Evolutionary conservation across 306 rosid species (phyloP).

Genomic region (Vachellia collinsii): DNA sequence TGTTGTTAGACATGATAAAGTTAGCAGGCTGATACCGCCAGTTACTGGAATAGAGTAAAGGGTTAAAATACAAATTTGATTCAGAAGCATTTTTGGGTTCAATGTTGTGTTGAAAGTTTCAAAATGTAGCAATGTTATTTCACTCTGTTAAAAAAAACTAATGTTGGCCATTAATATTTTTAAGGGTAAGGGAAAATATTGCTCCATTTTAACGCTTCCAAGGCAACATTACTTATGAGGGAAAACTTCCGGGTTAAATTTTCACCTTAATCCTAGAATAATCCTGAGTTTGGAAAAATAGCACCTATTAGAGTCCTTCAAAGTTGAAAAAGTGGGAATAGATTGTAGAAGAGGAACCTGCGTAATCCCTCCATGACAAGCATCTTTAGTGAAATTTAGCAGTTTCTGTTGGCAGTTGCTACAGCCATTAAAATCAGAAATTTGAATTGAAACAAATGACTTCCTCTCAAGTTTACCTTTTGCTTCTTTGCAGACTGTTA

Average conservation of each 20-base stretch:
- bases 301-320: conserved; percentile 5
- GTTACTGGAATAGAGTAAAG: conserved; percentile 22
- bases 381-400: conserved; percentile 22
- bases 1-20: conserved; percentile 15
- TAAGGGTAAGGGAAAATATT: too few relatives aligned
- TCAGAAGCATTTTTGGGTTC: too few relatives aligned
- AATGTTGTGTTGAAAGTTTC: too few relatives aligned
- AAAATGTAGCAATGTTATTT: too few relatives aligned
- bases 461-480: conserved; percentile 2
- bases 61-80: too few relatives aligned
- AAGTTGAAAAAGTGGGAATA: neutral
- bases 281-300: conserved; percentile 5
- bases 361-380: conserved; percentile 5
- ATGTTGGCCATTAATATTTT: too few relatives aligned
- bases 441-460: conserved; percentile 4
- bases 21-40: neutral
- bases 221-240: too few relatives aligned
- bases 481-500: conserved; percentile 7
- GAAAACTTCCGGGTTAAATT: too few relatives aligned
- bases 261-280: too few relatives aligned
- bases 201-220: too few relatives aligned
- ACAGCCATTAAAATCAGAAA: conserved; percentile 1
- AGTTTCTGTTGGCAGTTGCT: conserved; percentile 4
- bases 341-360: conserved; percentile 16
- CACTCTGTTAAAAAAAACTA: too few relatives aligned